Percentiles rank a stretch among this genome's conserved stretches.
Conservation (phyloP, 2,329 filamentous ascomycete species). For the Phaeosphaeriaceae sp. region DNA sequence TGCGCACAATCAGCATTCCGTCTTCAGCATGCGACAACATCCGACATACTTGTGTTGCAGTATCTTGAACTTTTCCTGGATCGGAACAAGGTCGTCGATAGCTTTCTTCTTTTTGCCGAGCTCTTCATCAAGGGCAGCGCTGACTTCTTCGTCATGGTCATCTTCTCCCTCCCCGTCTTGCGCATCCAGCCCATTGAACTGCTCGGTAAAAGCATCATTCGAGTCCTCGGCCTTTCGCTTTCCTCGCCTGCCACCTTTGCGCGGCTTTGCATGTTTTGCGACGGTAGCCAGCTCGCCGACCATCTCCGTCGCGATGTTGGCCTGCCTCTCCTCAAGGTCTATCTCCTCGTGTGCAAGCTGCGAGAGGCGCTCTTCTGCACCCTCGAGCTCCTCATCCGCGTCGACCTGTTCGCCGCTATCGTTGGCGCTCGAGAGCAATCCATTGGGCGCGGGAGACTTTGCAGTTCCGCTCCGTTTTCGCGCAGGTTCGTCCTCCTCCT, state of each 20-base stretch:
- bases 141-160: constrained; percentile 54
- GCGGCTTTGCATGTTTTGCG: constrained; percentile 45
- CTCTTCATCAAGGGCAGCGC: constrained; percentile 46
- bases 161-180: constrained; percentile 60
- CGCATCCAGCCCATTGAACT: constrained; percentile 68
- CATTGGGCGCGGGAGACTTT: constrained; percentile 32
- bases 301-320: constrained; percentile 40
- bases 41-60: constrained; percentile 76
- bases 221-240: constrained; percentile 59
- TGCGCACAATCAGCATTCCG: constrained; percentile 49
- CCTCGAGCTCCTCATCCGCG: constrained; percentile 61
- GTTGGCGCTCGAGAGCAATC: constrained; percentile 37
- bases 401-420: constrained; percentile 38
- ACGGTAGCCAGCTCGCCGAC: constrained; percentile 44
- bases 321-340: constrained; percentile 44
- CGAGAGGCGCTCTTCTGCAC: constrained; percentile 45
- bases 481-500: constrained; percentile 42
- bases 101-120: constrained; percentile 81
- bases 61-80: constrained; percentile 87
- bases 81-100: constrained; percentile 76
- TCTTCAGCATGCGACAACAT: constrained; percentile 1
- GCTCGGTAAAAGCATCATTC: constrained; percentile 39
- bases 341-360: constrained; percentile 40
- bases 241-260: constrained; percentile 53
- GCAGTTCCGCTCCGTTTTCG: constrained; percentile 44